Evolutionary conservation across 2,329 filamentous ascomycete species (phyloP).

Genomic region (Fusarium pseudoanthophilum): DNA sequence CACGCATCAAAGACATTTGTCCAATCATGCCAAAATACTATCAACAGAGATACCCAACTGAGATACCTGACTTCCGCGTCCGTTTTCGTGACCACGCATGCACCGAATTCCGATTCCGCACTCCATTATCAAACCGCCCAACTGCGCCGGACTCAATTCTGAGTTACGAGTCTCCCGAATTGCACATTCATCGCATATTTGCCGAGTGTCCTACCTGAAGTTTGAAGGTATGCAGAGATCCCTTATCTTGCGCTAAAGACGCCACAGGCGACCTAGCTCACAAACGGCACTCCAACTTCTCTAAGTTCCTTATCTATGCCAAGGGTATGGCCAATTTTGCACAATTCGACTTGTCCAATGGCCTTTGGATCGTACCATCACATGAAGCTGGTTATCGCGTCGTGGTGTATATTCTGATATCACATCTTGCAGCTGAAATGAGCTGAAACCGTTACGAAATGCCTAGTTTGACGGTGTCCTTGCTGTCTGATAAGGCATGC

Average conservation of each 20-base stretch:
- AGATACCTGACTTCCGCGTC: neutral
- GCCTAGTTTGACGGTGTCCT: neutral
- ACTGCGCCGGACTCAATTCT: neutral
- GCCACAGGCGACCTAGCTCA: slow-evolving; percentile 23
- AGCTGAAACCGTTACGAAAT: slow-evolving; percentile 6
- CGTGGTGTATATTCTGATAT: slow-evolving; percentile 9
- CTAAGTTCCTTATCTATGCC: slow-evolving; percentile 21
- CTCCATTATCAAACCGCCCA: neutral
- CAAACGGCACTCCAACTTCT: slow-evolving; percentile 3
- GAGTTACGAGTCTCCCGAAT: neutral
- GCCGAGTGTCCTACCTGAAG: slow-evolving; percentile 5
- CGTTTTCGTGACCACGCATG: slow-evolving; percentile 15
- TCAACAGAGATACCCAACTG: slow-evolving; percentile 13
- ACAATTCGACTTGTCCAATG: neutral
- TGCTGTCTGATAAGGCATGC: slow-evolving; percentile 15
- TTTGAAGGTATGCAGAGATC: slow-evolving; percentile 1
- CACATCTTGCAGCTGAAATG: neutral
- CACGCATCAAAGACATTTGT: neutral
- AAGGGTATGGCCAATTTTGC: slow-evolving; percentile 8
- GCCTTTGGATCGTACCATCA: neutral
- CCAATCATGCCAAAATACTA: neutral
- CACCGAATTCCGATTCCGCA: neutral
- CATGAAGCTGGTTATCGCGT: slow-evolving; percentile 6
- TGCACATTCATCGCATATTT: neutral
- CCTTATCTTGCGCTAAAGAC: slow-evolving; percentile 41